Evolutionary conservation across 1,284 basidiomycete species (phyloP), one percentile per base, ranked within the genome.

Genomic region (Cutaneotrichosporon arboriforme): DNA sequence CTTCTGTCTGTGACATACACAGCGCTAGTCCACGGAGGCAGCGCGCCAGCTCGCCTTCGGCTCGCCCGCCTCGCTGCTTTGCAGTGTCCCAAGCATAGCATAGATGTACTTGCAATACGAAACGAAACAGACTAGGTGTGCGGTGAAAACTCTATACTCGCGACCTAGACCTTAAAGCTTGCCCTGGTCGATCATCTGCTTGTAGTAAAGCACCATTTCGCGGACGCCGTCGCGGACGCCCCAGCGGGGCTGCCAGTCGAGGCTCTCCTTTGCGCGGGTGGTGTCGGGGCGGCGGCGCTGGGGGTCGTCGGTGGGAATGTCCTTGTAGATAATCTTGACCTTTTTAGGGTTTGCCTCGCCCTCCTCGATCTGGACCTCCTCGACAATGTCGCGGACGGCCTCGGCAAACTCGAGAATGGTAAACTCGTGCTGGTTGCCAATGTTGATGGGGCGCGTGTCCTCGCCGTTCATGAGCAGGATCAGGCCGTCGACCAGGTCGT

Each of bases 211-310:
- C 39, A 57, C 55, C 58, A 60, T 60, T 52, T 60, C 58, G 40
- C 49, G 45, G 36, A 73, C 69, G 65, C 72, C 72, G 56, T 68
- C 65, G 60, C 64, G 62, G 60, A 76, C 73, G 53, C 58, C 63
- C 68, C 91, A 97, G 66, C 84, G 81, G n/a, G 93, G 91, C 69
- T 93, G 83, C 94, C 94, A 98, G 26, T 81, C 78, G 41, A 98
- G 81, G n/a, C 80, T 74, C 70, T 87, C 80, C 75, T 88, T 90
- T 51, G 94, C 94, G 46, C 91, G 81, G 26, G 87, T 85, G 36
- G 90, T 97, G 73, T 97, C 93, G 41, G 94, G 89, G 59, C 89
- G 82, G 66, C 94, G 82, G 76, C 88, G 86, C 77, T 93, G 90
- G 26, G 94, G 94, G 76, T 98, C 94, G 69, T 98, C 94, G 53